Evolutionary conservation across 139 green algal species (phyloP), one percentile per base, ranked within the genome.

Genomic region (Haematococcus lacustris): DNA sequence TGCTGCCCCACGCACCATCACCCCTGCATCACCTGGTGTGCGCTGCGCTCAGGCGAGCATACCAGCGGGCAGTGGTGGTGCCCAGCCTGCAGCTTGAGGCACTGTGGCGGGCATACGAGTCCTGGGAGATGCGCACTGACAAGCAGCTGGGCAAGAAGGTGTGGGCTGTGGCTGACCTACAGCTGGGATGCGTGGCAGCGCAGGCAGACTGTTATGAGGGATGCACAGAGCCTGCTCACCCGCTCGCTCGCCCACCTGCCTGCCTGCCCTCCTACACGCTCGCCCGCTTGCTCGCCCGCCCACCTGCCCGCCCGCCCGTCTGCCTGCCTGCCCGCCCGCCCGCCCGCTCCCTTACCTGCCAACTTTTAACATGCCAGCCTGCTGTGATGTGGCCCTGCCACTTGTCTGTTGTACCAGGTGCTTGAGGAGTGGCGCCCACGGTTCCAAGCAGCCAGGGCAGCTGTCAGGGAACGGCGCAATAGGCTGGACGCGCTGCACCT

Each of bases 31-130:
- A 35, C 17, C 17, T 64, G 21, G 26, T 64, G 57, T 30, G n/a
- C 32, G 21, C 30, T 43, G 33, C 61, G 30, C 34, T 41, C 78
- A 91, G 91, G 66, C 74, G 78, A 1, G 78, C 80, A 17, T 96
- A 86, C 73, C 91, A 98, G 76, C 79, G 84, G 1, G 93, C 92
- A 0, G 70, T 98, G 21, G 71, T 81, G 21, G 87, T 96, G 51
- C 92, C 93, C 1, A 89, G 80, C 7, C 51, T 80, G 38, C 75
- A 78, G 26, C 71, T 96, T 68, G 93, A 98, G 38, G 68, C 73
- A 25, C 76, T 98, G 64, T 98, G 93, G 93, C 75, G 82, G 0
- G 78, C 84, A 17, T 98, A 97, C 69, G 92, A 98, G 82, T 71
- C 70, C 0, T 96, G 95, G 77, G 93, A 98, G 78, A 87, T 81